Percentiles rank a stretch among this genome's conserved stretches.
These are phyloP conservation scores for Ustilago xerochloae DNA, from an alignment of 1,284 basidiomycete species.

Conservation along the genomic window DNA sequence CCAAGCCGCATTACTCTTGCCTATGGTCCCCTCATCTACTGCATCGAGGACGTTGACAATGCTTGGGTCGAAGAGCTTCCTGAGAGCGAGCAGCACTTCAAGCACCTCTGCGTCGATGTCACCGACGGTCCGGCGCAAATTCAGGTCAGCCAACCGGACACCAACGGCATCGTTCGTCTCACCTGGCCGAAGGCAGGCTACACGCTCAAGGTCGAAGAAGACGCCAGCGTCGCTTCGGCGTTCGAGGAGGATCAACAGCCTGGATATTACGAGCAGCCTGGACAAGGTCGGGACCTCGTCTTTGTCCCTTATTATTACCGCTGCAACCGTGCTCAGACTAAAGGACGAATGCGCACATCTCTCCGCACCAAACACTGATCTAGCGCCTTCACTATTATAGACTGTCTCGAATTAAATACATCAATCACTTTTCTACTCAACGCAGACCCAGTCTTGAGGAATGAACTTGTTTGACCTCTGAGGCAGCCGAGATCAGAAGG, in stretches of 20 bases:
- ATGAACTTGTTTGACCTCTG: no score
- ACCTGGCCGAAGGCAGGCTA: conserved; percentile 9
- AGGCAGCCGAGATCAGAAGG: no score
- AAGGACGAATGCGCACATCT: conserved; percentile 22
- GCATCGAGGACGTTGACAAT: conserved; percentile 37
- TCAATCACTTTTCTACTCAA: no score
- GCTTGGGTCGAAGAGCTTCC: conserved; percentile 24
- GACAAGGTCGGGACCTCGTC: conserved; percentile 15
- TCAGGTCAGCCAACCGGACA: background rate
- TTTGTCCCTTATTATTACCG: conserved; percentile 27
- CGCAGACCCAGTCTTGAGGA: no score
- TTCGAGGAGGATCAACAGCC: conserved; percentile 19
- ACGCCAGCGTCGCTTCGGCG: conserved; percentile 9
- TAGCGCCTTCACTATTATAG: no score
- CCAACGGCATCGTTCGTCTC: conserved; percentile 8
- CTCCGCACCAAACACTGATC: conserved; percentile 12
- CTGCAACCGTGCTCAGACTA: conserved; percentile 16
- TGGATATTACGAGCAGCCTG: conserved; percentile 6
- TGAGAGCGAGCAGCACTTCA: conserved; percentile 31
- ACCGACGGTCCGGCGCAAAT: background rate
- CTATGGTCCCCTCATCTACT: conserved; percentile 29
- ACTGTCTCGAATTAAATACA: no score
- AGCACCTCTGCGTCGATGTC: conserved; percentile 17
- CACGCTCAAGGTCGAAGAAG: conserved; percentile 8
- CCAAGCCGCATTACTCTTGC: conserved; percentile 13